Evolutionary conservation across 2,329 filamentous ascomycete species (phyloP).

Genomic region (Alternaria sp.): DNA sequence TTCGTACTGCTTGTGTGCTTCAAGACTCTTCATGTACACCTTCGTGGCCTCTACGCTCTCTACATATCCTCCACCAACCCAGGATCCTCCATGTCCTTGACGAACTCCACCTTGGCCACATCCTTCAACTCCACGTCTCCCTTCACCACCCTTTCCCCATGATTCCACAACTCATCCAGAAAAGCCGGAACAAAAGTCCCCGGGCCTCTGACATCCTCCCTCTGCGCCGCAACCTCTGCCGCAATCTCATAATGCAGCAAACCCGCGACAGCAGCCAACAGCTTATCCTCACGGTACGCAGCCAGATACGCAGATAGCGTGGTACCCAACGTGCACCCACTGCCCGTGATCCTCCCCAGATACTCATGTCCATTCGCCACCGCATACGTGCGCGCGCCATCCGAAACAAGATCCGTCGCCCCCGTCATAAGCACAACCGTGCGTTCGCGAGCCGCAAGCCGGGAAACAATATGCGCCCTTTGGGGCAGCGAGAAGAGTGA

Average conservation of each 20-base stretch:
- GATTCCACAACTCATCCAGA: constrained; percentile 69
- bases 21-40: neutral
- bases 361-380: constrained; percentile 79
- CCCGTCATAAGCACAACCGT: constrained; percentile 86
- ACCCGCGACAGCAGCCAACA: constrained; percentile 76
- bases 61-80: neutral
- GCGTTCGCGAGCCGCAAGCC: constrained; percentile 71
- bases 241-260: constrained; percentile 80
- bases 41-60: neutral
- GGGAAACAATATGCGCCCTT: constrained; percentile 67
- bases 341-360: constrained; percentile 73
- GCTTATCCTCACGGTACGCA: constrained; percentile 32
- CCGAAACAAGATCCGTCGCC: constrained; percentile 75
- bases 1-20: neutral
- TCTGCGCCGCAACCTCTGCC: constrained; percentile 68
- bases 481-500: constrained; percentile 61
- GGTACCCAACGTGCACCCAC: constrained; percentile 84
- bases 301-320: constrained; percentile 78
- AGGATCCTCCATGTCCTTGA: constrained; percentile 20
- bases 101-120: constrained; percentile 25
- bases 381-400: constrained; percentile 70
- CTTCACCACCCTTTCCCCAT: constrained; percentile 18
- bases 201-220: constrained; percentile 73
- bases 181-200: constrained; percentile 88
- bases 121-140: constrained; percentile 19